Conservation (phyloP, 23 red algal species). For the Gracilaria gracilis region DNA sequence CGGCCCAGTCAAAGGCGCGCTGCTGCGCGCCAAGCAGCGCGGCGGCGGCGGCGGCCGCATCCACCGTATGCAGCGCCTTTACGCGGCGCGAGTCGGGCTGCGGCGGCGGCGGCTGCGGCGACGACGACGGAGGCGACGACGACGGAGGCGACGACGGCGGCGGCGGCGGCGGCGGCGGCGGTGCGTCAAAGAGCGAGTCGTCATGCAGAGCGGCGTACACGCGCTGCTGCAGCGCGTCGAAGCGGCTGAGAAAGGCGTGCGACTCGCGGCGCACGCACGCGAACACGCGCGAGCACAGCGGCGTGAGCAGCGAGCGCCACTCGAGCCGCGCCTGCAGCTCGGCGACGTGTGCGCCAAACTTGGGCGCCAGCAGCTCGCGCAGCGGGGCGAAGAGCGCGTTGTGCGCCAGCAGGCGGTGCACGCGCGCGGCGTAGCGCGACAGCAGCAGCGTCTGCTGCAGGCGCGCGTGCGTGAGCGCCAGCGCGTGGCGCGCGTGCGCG, state of each 20-base stretch:
- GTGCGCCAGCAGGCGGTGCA: slow-evolving; percentile 10
- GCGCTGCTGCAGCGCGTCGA: slow-evolving; percentile 31
- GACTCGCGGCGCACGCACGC: slow-evolving; percentile 4
- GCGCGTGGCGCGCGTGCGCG: neutral
- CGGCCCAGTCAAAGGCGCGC: slow-evolving; percentile 59
- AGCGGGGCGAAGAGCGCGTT: slow-evolving; percentile 3
- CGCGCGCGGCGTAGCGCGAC: neutral
- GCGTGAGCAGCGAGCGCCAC: neutral
- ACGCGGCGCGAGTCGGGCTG: neutral
- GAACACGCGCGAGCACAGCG: slow-evolving; percentile 12
- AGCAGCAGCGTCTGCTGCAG: slow-evolving; percentile 2
- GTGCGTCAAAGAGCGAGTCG: neutral
- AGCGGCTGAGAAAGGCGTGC: slow-evolving; percentile 18
- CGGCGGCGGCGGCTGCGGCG: no score
- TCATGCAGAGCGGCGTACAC: slow-evolving; percentile 7
- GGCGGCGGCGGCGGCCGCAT: slow-evolving; percentile 34
- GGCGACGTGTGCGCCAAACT: neutral
- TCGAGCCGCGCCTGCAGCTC: neutral
- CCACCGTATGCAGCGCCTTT: slow-evolving; percentile 3
- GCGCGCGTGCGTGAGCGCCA: neutral
- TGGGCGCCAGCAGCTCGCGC: neutral
- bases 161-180: no score
- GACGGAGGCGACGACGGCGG: no score
- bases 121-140: no score
- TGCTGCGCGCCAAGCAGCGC: slow-evolving; percentile 48